Evolutionary conservation across 2,329 filamentous ascomycete species (phyloP), one percentile per base, ranked within the genome.

Genomic region (Calonectria montana): DNA sequence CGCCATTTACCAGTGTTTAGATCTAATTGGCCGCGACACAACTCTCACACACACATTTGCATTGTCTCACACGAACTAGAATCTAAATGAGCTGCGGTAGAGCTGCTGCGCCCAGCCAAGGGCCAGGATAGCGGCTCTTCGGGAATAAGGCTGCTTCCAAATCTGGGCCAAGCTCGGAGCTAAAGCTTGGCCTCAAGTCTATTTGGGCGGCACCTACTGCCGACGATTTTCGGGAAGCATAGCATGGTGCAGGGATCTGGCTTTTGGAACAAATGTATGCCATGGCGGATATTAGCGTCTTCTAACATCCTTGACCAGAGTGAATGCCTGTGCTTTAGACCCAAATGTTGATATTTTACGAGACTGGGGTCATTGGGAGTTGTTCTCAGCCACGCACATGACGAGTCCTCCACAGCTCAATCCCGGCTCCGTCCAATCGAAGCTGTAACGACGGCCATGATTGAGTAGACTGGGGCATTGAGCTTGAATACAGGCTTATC

Each of bases 401-500:
- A 59, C 53, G 53, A 59, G 31, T 59, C 53, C 37, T 18, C 13
- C 25, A 59, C 53, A 59, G 13, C 8, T 10, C 21, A 23, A 37
- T 16, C 53, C 37, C n/a, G 53, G n/a, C 13, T 23, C 21, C 16
- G 53, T 16, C 53, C 53, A 59, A 59, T 59, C 2, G 35, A 39
- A 59, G 4, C 21, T 21, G 31, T 7, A 9, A 25, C 1, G 9
- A 6, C 4, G 21, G 6, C 53, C 53, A 59, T 62, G 37, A 45
- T 25, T 21, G 23, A 43, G 27, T 5, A 45, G 27, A 27, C 31
- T 62, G 23, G 18, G 39, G 23, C 37, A 9, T 62, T 45, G 57
- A 45, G 57, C 37, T 62, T 62, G 57, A 62, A 62, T 29, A 45
- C 21, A 62, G 16, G 57, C 57, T 62, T 62, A 62, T 62, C 39